Evolutionary conservation across 352 stramenopile genomes (phyloP).

Genomic region (Globisporangium sylvaticum): DNA sequence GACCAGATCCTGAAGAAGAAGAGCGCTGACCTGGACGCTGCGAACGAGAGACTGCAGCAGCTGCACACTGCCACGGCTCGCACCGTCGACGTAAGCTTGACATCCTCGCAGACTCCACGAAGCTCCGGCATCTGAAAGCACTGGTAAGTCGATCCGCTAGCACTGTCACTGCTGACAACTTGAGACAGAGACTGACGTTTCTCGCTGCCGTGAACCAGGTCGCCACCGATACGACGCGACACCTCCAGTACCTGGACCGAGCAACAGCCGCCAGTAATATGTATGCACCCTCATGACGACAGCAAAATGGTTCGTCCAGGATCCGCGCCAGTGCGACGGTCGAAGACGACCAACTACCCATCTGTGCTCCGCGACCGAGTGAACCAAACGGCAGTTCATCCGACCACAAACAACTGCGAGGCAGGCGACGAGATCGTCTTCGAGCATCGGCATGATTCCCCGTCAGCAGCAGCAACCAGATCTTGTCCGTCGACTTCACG

Average conservation of each 20-base stretch:
- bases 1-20: slow-evolving; percentile 62
- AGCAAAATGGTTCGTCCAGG: slow-evolving; percentile 34
- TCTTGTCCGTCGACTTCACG: slow-evolving; percentile 3
- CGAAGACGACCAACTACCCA: slow-evolving; percentile 48
- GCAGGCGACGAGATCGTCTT: slow-evolving; percentile 11
- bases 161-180: not conserved
- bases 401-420: slow-evolving; percentile 2
- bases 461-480: not conserved
- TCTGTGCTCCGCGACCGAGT: slow-evolving; percentile 50
- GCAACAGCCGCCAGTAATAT: not conserved
- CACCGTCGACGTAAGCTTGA: slow-evolving; percentile 47
- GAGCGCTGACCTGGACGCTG: slow-evolving; percentile 30
- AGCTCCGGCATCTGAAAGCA: slow-evolving; percentile 67
- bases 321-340: slow-evolving; percentile 64
- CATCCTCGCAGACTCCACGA: slow-evolving; percentile 64
- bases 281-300: not conserved
- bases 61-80: slow-evolving; percentile 28
- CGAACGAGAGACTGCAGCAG: slow-evolving; percentile 35
- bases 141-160: slow-evolving; percentile 32
- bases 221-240: slow-evolving; percentile 30
- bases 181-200: not conserved
- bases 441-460: not conserved
- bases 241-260: slow-evolving; percentile 21
- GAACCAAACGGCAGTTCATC: slow-evolving; percentile 19
- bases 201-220: slow-evolving; percentile 24